These are phyloP conservation scores for Yarrowia divulgata DNA, from an alignment of 805 yeast species.

Conservation along the genomic window DNA sequence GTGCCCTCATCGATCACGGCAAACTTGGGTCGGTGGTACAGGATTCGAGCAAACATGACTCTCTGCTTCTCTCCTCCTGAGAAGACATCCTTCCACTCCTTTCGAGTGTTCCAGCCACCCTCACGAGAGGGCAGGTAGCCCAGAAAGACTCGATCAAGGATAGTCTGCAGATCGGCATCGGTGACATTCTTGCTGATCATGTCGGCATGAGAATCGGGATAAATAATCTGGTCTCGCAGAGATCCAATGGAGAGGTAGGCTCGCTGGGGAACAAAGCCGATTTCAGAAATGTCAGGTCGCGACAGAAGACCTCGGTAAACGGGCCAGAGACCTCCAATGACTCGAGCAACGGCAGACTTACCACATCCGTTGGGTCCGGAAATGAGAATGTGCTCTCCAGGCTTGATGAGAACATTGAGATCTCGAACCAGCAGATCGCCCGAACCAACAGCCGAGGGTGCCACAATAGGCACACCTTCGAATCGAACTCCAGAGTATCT, in stretches of 20 bases:
- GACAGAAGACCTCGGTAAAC: slow-evolving; percentile 81
- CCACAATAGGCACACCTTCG: slow-evolving; percentile 80
- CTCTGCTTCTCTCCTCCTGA: slow-evolving; percentile 98
- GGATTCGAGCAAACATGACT: slow-evolving; percentile 82
- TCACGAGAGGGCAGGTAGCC: slow-evolving; percentile 78
- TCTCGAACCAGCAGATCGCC: slow-evolving; percentile 69
- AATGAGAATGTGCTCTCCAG: slow-evolving; percentile 74
- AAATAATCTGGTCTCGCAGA: slow-evolving; percentile 87
- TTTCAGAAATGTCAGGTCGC: slow-evolving; percentile 69
- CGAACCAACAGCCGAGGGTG: slow-evolving; percentile 59
- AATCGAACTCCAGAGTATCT: slow-evolving; percentile 81
- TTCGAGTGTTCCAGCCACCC: slow-evolving; percentile 56
- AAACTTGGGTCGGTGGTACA: slow-evolving; percentile 80
- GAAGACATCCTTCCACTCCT: slow-evolving; percentile 88
- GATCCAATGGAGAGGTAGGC: slow-evolving; percentile 83
- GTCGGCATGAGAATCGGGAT: slow-evolving; percentile 79
- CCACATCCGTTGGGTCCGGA: slow-evolving; percentile 92
- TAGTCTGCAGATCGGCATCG: slow-evolving; percentile 72
- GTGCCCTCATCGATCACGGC: slow-evolving; percentile 93
- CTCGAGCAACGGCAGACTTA: slow-evolving; percentile 82
- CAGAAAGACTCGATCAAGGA: slow-evolving; percentile 76
- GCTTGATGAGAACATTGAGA: slow-evolving; percentile 66
- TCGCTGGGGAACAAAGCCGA: slow-evolving; percentile 83
- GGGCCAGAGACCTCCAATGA: slow-evolving; percentile 92
- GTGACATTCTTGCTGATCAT: slow-evolving; percentile 74